Evolutionary conservation across 768 basidiomycete genomes (phyloP).

Genomic region (Collybia sp.): DNA sequence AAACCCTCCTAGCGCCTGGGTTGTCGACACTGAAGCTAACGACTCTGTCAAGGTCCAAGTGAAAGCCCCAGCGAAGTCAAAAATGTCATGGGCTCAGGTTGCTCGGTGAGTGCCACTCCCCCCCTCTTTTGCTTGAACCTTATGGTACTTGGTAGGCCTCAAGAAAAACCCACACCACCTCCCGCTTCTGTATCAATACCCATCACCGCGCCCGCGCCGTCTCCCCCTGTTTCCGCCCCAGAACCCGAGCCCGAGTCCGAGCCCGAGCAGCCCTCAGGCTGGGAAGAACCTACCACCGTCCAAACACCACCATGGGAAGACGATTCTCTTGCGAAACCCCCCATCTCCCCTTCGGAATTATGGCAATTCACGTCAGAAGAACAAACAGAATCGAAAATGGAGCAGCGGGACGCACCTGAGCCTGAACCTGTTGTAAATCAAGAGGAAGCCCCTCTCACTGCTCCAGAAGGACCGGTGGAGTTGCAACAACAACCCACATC

Average conservation of each 20-base stretch:
- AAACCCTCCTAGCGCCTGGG: slow-evolving; percentile 20
- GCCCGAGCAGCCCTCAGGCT: slow-evolving; percentile 30
- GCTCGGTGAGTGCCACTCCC: slow-evolving; percentile 51
- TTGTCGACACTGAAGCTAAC: slow-evolving; percentile 30
- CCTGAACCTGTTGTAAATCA: slow-evolving; percentile 21
- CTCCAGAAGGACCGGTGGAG: slow-evolving; percentile 22
- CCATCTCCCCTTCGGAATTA: slow-evolving; percentile 22
- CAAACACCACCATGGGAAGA: slow-evolving; percentile 72
- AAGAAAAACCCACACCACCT: slow-evolving; percentile 55
- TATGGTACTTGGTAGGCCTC: slow-evolving; percentile 45
- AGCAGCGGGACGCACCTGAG: slow-evolving; percentile 19
- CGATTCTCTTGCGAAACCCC: slow-evolving; percentile 41
- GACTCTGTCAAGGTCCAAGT: slow-evolving; percentile 25
- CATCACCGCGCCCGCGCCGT: slow-evolving; percentile 26
- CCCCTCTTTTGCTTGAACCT: background rate
- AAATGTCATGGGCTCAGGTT: slow-evolving; percentile 84
- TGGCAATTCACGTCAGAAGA: slow-evolving; percentile 28
- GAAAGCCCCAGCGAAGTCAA: slow-evolving; percentile 68
- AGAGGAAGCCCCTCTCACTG: slow-evolving; percentile 22
- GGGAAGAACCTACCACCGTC: slow-evolving; percentile 74
- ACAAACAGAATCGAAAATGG: slow-evolving; percentile 6
- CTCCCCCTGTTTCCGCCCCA: slow-evolving; percentile 22
- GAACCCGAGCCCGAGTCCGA: slow-evolving; percentile 31
- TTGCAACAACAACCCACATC: slow-evolving; percentile 15
- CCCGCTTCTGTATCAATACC: slow-evolving; percentile 25